phyloP scores from a whole-genome alignment of 805 yeast species.

The Sungouiozyma ichnusensis region DNA sequence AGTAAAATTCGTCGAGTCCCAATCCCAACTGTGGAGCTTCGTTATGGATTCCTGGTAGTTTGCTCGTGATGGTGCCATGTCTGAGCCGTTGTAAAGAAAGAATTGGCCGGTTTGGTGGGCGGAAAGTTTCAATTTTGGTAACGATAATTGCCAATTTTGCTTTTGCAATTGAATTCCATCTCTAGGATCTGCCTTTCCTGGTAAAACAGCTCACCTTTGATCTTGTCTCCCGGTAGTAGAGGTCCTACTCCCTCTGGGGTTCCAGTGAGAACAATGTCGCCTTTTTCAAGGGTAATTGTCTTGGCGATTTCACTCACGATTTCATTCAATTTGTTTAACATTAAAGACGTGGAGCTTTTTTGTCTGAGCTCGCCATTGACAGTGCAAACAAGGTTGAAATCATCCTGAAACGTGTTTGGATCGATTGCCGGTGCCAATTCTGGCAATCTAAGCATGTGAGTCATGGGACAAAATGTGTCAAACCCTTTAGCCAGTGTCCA shows the following conservation, averaged over 20 bases:
- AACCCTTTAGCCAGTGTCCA: slow-evolving; percentile 97
- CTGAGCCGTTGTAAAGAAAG: too few species aligned
- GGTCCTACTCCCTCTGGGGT: slow-evolving; percentile 97
- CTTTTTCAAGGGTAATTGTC: slow-evolving; percentile 85
- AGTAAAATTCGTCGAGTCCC: neutral
- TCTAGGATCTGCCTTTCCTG: slow-evolving; percentile 48
- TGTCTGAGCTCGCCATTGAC: slow-evolving; percentile 68
- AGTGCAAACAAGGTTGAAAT: slow-evolving; percentile 21
- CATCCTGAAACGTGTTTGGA: slow-evolving; percentile 31
- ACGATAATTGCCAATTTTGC: neutral
- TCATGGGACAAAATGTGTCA: slow-evolving; percentile 90
- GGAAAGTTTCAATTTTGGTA: neutral
- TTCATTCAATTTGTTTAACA: slow-evolving; percentile 81
- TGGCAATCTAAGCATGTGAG: slow-evolving; percentile 55
- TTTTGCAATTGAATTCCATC: slow-evolving; percentile 17
- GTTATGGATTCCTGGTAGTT: too few species aligned
- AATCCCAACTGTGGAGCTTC: too few species aligned
- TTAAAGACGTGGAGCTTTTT: slow-evolving; percentile 63
- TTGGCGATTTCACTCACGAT: slow-evolving; percentile 71
- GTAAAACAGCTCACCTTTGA: slow-evolving; percentile 51
- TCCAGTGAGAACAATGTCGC: slow-evolving; percentile 88
- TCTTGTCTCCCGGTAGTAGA: slow-evolving; percentile 64
- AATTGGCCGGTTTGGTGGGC: too few species aligned
- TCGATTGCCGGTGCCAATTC: slow-evolving; percentile 51
- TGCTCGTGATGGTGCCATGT: too few species aligned